Base-by-base conservation (phyloP, 2,329 filamentous ascomycete genomes). In the Penicillium sp. region DNA sequence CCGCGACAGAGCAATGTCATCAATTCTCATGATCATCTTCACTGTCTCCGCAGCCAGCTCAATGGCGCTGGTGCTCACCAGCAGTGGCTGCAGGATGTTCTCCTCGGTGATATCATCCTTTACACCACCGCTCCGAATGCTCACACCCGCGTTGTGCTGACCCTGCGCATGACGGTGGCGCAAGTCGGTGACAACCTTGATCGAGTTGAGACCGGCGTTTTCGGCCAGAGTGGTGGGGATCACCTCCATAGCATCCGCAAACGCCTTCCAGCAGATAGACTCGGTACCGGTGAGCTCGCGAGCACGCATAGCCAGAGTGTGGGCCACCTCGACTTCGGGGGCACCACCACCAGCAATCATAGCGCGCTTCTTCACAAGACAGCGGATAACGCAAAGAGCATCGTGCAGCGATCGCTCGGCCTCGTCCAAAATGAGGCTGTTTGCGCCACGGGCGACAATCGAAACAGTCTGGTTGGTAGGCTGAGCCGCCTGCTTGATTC, bases 331-430 rank as follows among this genome's bases (percentile, higher is more conserved):
- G 62, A 97, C 94, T 72, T 98, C 93, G 22, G 93, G 88, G 1
- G 93, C 93, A 67, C 93, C 93, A 63, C 93, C 93, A 70, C 93
- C 93, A 11, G 94, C 91, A 62, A 98, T 95, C 47, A 98, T 81
- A n/a, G 93, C 93, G 75, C 94, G 95, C 82, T 97, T 98, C 83
- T 98, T 98, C 59, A 98, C 93, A 51, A 98, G 75, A 67, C 93
- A 98, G 61, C 93, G 86, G 60, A 98, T 90, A 41, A 97, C 93
- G 68, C 93, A 98, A 55, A 97, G 89, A 24, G 93, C 93, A 63
- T 98, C 93, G 77, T 98, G 93, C 45, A 98, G 80, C 58, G 87
- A 93, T 61, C 93, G 88, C 78, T 97, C 93, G 0, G 93, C 94
- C 74, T 98, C 93, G 66, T 98, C 93, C 40, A 98, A 77, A 64